These are phyloP conservation scores for Rubus idaeus DNA, from an alignment of 306 rosid genomes.

Conservation along the genomic window DNA sequence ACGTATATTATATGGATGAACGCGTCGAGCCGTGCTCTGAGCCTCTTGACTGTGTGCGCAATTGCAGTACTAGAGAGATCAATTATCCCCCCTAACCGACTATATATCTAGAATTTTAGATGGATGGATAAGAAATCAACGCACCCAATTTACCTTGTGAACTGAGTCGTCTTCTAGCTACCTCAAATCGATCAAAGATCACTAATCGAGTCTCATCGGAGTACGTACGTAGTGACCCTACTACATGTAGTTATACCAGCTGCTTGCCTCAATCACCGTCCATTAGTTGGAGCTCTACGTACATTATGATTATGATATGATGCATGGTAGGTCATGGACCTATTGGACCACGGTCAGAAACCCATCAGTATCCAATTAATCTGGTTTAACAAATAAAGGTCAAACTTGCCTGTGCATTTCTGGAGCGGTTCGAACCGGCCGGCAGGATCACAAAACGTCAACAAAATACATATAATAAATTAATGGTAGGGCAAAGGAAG, in stretches of 20 bases:
- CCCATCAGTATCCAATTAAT: neutral
- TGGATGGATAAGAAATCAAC: neutral
- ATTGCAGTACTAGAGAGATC: too few relatives aligned
- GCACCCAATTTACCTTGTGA: neutral
- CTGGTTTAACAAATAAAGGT: neutral
- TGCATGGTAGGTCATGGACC: neutral
- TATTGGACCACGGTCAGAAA: neutral
- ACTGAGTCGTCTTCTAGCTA: neutral
- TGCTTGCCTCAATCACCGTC: neutral
- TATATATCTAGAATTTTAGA: neutral
- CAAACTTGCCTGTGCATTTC: neutral
- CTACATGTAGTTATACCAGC: neutral
- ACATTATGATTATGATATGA: too few relatives aligned
- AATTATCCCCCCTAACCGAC: too few relatives aligned
- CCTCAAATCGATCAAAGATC: too few relatives aligned
- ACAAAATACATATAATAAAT: neutral
- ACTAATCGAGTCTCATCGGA: neutral
- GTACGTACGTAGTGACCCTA: neutral
- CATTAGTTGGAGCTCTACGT: neutral
- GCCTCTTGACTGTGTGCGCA: too few relatives aligned
- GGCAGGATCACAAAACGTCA: conserved; percentile 10
- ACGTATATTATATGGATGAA: too few relatives aligned
- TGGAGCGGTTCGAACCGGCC: conserved; percentile 13
- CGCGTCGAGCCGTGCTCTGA: too few relatives aligned
- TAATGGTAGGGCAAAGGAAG: neutral